A percentile compares a stretch with the other conserved stretches of the same genome.
These are phyloP conservation scores for Talaromyces sp. DNA, from an alignment of 2,329 filamentous ascomycete genomes.

Conservation along the genomic window DNA sequence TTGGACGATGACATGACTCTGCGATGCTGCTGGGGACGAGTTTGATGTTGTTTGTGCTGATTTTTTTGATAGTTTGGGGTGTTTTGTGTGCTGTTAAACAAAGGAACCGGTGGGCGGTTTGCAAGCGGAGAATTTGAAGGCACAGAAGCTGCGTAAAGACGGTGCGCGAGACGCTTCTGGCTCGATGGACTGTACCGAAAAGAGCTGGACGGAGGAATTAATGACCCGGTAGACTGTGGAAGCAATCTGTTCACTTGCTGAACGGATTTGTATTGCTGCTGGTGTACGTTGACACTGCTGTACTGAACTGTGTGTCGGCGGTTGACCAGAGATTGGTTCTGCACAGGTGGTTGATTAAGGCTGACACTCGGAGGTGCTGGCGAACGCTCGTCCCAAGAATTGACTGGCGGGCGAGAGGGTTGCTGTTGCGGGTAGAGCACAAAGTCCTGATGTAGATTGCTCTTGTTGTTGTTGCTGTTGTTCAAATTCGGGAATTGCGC, in stretches of 20 bases:
- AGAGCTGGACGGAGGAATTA: conserved; percentile 34
- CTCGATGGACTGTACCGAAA: conserved; percentile 35
- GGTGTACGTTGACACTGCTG: conserved; percentile 34
- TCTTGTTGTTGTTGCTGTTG: conserved; percentile 25
- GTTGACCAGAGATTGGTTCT: conserved; percentile 32
- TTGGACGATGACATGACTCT: conserved; percentile 41
- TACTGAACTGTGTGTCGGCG: conserved; percentile 35
- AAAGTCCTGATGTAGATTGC: conserved; percentile 39
- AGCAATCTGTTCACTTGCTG: conserved; percentile 37
- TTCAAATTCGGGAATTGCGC: conserved; percentile 34
- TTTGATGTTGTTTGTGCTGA: conserved; percentile 8
- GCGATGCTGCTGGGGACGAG: conserved; percentile 26
- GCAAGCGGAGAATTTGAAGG: conserved; percentile 36
- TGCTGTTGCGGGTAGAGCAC: conserved; percentile 40
- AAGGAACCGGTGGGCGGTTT: conserved; percentile 39
- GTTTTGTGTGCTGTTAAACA: conserved; percentile 33
- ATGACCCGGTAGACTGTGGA: conserved; percentile 37
- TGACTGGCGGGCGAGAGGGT: conserved; percentile 31
- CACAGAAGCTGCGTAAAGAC: conserved; percentile 36
- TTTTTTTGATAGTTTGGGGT: conserved; percentile 20
- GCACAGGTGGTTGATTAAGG: conserved; percentile 32
- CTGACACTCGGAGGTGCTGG: conserved; percentile 33
- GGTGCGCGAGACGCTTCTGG: conserved; percentile 28
- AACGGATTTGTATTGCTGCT: conserved; percentile 35
- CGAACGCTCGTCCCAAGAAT: conserved; percentile 33